Evolutionary conservation across 2,329 filamentous ascomycete species (phyloP), one percentile per base, ranked within the genome.

Genomic region (Camillea tinctor): DNA sequence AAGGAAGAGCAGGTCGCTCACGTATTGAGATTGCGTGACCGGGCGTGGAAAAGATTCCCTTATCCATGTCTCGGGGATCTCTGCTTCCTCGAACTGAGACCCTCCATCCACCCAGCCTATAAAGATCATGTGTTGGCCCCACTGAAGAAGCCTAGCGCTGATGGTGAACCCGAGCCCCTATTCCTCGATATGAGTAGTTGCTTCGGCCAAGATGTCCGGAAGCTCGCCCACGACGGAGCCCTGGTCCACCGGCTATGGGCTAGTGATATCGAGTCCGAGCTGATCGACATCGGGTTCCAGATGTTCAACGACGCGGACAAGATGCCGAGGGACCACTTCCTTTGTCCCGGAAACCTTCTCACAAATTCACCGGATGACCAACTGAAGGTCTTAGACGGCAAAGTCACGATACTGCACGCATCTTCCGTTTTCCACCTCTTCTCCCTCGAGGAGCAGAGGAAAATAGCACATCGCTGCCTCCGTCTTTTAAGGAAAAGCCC

Each of bases 1-100:
- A 54, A 64, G 22, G 52, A 66, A 1, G 51, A 58, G 4, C 70
- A 72, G 54, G 52, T 66, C 36, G 51, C 63, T 2, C 69, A 72
- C 55, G 59, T 70, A 26, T 55, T 63, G 9, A 64, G 62, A 19
- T 8, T 71, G 21, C 70, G 70, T 51, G 55, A 72, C 44, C 64
- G 60, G 24, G 69, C 64, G 13, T 71, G 68, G 30, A 52, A 56
- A 19, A 55, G 56, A 20, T 66, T 63, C 54, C 76, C 75, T 4
- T 81, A 79, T 62, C 75, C 78, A 1, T 80, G 78, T 60, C 72
- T 80, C 26, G 78, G 78, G 17, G 71, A 72, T 21, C 77, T 76
- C 62, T 73, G 75, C 23, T 80, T 80, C 64, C 69, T 80, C 1
- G 72, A 77, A 50, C 73, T 79, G 15, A 72, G 75, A 51, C 65